phyloP scores from a whole-genome alignment of 2,329 filamentous ascomycete genomes.

The Cordyceps pruinosa region DNA sequence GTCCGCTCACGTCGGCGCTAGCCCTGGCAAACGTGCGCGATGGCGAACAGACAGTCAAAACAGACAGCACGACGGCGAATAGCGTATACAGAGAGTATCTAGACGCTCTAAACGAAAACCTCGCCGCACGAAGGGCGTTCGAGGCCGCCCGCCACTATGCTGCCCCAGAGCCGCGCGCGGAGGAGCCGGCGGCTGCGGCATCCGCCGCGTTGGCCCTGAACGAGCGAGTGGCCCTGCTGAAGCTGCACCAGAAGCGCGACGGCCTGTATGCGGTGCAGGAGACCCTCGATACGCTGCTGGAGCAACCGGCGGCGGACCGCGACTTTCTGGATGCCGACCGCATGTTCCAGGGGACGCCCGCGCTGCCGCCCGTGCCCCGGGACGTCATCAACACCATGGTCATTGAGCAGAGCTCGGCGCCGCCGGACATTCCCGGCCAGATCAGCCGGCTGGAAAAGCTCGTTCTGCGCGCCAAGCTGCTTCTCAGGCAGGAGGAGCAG shows the following conservation, averaged over 20 bases:
- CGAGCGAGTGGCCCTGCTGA: slow-evolving; percentile 45
- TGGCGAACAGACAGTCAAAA: slow-evolving; percentile 16
- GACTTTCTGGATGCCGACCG: slow-evolving; percentile 43
- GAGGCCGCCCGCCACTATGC: slow-evolving; percentile 22
- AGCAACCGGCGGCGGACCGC: slow-evolving; percentile 44
- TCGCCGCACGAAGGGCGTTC: slow-evolving; percentile 44
- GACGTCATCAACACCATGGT: slow-evolving; percentile 45
- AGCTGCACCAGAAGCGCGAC: slow-evolving; percentile 45
- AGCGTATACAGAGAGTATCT: slow-evolving; percentile 50
- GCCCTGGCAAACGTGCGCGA: slow-evolving; percentile 39
- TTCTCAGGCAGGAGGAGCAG: slow-evolving; percentile 50
- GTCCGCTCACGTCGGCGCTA: slow-evolving; percentile 35
- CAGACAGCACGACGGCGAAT: slow-evolving; percentile 27
- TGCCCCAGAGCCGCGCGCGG: not conserved
- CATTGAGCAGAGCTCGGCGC: slow-evolving; percentile 31
- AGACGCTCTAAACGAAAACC: slow-evolving; percentile 45
- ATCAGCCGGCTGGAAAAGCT: slow-evolving; percentile 50
- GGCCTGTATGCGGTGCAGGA: slow-evolving; percentile 43
- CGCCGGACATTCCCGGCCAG: slow-evolving; percentile 39
- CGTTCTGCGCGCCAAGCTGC: slow-evolving; percentile 50
- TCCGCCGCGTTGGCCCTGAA: slow-evolving; percentile 30
- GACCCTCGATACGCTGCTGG: slow-evolving; percentile 42
- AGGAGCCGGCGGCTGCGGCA: slow-evolving; percentile 14
- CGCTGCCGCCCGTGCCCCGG: slow-evolving; percentile 45
- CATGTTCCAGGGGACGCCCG: slow-evolving; percentile 37